Evolutionary conservation across 1,139 yeast species (phyloP), one percentile per base, ranked within the genome.

Genomic region (Blastobotrys apis): DNA sequence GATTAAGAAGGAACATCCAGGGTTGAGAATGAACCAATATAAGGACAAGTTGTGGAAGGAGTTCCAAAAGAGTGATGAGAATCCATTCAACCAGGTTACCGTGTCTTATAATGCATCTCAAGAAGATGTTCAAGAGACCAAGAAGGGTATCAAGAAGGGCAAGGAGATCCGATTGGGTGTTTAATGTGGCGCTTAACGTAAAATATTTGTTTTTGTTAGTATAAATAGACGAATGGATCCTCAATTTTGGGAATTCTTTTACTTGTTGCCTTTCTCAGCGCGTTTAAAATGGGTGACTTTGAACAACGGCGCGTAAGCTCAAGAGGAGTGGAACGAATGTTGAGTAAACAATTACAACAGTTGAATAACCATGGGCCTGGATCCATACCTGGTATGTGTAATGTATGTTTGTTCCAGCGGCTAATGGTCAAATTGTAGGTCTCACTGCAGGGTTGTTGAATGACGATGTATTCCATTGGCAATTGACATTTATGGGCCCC

Each of bases 61-160:
- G 67, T 85, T 85, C 72, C 83, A 83, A 62, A 84, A 83, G 68
- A 74, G 83, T 41, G 79, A 81, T 10, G 88, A 83, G 58, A 85
- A 85, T 65, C 95, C 95, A 38, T 81, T 85, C 80, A 86, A 86
- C 68, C 90, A 82, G 65, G 81, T 84, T 31, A 80, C 75, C 52
- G 71, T 81, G 32, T 61, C 67, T 37, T 83, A 72, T 67, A 81
- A 85, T 57, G 88, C 94, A 15, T 62, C 73, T 8, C 65, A 68
- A 42, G 78, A 68, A 1, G 92, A 84, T 26, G 71, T 84, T 46
- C 60, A 57, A 9, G 59, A 59, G 5, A 69, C 73, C 66, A 81
- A 78, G 69, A 62, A 66, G 29, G 72, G 72, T 23, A 73, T 81
- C 37, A 76, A 75, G 59, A 63, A 68, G 38, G 56, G 69, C 65